Conservation (phyloP, 371 early-diverging fungal genomes). For the Syncephalastrum monosporum region DNA sequence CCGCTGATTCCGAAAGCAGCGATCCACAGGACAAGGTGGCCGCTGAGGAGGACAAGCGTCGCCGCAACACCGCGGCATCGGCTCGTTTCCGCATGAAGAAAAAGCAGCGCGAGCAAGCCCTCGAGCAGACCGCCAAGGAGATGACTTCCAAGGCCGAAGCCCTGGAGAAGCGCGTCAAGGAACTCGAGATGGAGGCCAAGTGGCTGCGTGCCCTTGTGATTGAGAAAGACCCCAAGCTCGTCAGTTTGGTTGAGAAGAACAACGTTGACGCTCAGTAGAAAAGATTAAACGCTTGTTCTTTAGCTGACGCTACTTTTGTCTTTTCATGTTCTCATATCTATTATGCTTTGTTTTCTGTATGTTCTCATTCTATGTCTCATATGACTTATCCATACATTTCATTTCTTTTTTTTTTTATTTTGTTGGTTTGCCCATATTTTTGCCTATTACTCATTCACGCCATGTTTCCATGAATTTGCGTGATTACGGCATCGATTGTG, state of each 20-base stretch:
- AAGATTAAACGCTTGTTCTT: no score
- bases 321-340: no score
- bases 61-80: conserved; percentile 92
- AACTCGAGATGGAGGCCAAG: conserved; percentile 89
- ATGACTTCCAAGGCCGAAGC: conserved; percentile 74
- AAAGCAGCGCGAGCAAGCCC: conserved; percentile 80
- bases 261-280: no score
- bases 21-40: conserved; percentile 21
- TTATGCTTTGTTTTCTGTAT: no score
- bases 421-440: no score
- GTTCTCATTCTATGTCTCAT: no score
- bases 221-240: conserved; percentile 65
- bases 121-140: conserved; percentile 82
- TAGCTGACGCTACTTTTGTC: no score
- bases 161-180: conserved; percentile 72
- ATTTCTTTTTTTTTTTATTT: no score
- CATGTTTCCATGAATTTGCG: no score
- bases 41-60: conserved; percentile 85
- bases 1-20: conserved; percentile 1
- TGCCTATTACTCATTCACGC: no score
- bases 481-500: no score
- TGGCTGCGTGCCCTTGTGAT: conserved; percentile 88
- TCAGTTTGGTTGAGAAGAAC: conserved; percentile 1
- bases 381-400: no score
- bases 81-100: conserved; percentile 95